These are phyloP conservation scores for Leishmania braziliensis DNA, from an alignment of 208 protist genomes.

Conservation along the genomic window DNA sequence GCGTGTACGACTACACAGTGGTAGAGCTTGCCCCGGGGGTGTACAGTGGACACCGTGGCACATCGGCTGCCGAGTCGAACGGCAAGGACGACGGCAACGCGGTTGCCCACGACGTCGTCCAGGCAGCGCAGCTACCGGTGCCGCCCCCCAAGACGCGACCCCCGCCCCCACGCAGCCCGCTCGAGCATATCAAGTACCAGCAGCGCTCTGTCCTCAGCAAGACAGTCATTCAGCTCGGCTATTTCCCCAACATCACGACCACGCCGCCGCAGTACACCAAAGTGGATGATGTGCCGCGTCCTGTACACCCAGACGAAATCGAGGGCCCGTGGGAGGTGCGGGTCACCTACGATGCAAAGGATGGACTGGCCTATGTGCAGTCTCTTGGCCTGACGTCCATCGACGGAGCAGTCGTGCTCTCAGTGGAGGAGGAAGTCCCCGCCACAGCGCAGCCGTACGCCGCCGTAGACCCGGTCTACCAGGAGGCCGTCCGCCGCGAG, in stretches of 20 bases:
- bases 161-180: constrained; percentile 53
- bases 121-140: constrained; percentile 70
- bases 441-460: constrained; percentile 55
- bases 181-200: constrained; percentile 79
- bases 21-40: constrained; percentile 84
- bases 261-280: constrained; percentile 42
- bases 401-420: constrained; percentile 68
- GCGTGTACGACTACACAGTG: constrained; percentile 69
- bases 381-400: constrained; percentile 62
- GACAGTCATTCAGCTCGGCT: constrained; percentile 74
- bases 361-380: constrained; percentile 72
- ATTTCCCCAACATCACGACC: constrained; percentile 85
- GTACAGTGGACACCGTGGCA: constrained; percentile 15
- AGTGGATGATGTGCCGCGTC: constrained; percentile 64
- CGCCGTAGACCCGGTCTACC: constrained; percentile 68
- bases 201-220: constrained; percentile 61
- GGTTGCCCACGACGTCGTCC: constrained; percentile 24
- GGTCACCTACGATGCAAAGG: constrained; percentile 77
- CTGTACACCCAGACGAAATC: constrained; percentile 89
- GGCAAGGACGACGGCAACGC: constrained; percentile 18
- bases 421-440: constrained; percentile 39
- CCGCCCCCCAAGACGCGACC: constrained; percentile 54
- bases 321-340: constrained; percentile 84
- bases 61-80: constrained; percentile 2
- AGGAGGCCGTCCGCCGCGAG: constrained; percentile 73